phyloP scores from a whole-genome alignment of 257 asterid genomes.

The Salvia splendens region DNA sequence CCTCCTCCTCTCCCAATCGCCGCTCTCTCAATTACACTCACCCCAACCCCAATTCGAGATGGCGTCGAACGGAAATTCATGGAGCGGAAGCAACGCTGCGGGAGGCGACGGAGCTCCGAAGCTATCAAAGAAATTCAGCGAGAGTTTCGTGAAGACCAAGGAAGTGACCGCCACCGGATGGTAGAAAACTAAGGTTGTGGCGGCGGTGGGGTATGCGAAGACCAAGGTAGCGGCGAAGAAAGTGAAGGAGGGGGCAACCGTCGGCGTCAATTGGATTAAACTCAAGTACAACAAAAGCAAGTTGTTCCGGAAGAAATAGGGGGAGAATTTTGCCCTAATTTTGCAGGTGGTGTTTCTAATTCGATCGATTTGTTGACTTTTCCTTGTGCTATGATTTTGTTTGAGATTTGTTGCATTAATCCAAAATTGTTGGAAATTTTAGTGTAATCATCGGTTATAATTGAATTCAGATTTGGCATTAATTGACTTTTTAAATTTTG shows the following conservation, averaged over 20 bases:
- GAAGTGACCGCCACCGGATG: slow-evolving; percentile 41
- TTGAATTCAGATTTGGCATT: not conserved
- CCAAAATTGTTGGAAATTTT: not conserved
- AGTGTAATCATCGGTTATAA: not conserved
- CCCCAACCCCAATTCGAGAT: not conserved
- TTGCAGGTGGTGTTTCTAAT: not conserved
- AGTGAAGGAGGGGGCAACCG: slow-evolving; percentile 42
- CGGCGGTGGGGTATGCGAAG: slow-evolving; percentile 50
- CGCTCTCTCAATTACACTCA: no score
- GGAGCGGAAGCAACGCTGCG: slow-evolving; percentile 34
- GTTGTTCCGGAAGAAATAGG: slow-evolving; percentile 55
- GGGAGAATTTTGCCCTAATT: not conserved
- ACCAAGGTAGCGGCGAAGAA: slow-evolving; percentile 51
- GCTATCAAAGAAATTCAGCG: slow-evolving; percentile 39
- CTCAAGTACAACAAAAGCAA: slow-evolving; percentile 47
- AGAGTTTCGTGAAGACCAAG: slow-evolving; percentile 39
- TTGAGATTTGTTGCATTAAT: not conserved
- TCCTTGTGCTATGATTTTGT: not conserved
- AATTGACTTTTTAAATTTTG: no score
- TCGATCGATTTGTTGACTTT: not conserved
- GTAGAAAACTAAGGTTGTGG: slow-evolving; percentile 43
- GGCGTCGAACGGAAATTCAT: slow-evolving; percentile 36
- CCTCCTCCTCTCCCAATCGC: no score
- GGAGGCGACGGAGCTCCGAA: slow-evolving; percentile 34
- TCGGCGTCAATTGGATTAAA: slow-evolving; percentile 58